Evolutionary conservation across 495 filamentous ascomycete genomes (phyloP).

Genomic region (Neurospora pannonica): DNA sequence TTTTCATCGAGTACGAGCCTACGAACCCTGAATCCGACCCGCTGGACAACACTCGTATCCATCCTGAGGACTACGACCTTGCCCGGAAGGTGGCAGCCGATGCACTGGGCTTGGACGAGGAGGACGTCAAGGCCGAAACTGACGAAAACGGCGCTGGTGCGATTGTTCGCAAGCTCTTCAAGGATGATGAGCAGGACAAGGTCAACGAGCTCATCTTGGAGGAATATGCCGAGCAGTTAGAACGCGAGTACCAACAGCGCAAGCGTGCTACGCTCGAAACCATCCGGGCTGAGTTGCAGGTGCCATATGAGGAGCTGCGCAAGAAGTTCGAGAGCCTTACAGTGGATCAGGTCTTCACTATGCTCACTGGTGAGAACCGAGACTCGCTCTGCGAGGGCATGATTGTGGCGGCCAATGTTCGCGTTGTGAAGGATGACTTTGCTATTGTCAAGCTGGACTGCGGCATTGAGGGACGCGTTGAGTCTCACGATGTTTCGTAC

Average conservation of each 20-base stretch:
- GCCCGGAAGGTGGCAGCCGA: constrained; percentile 97
- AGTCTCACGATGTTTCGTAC: constrained; percentile 60
- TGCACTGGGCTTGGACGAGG: constrained; percentile 90
- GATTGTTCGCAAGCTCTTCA: constrained; percentile 84
- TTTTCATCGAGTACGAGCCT: constrained; percentile 77
- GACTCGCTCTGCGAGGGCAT: constrained; percentile 78
- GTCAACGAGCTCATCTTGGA: constrained; percentile 94
- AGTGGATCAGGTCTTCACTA: constrained; percentile 84
- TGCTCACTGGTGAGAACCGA: constrained; percentile 87
- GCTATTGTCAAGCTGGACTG: constrained; percentile 89
- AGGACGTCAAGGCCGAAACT: constrained; percentile 90
- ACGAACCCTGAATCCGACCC: constrained; percentile 75
- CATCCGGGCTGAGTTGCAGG: constrained; percentile 84
- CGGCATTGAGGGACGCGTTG: constrained; percentile 80
- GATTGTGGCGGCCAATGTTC: constrained; percentile 83
- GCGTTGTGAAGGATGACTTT: constrained; percentile 80
- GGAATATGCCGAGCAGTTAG: constrained; percentile 92
- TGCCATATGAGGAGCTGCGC: constrained; percentile 89
- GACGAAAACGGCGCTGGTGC: constrained; percentile 81
- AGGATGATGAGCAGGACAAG: constrained; percentile 82
- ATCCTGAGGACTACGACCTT: constrained; percentile 96
- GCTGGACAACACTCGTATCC: constrained; percentile 90
- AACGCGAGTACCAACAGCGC: constrained; percentile 81
- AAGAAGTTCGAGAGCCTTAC: constrained; percentile 63
- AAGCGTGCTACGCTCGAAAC: constrained; percentile 96